Evolutionary conservation across 1,284 basidiomycete genomes (phyloP).

Genomic region (Heterobasidion irregulare): DNA sequence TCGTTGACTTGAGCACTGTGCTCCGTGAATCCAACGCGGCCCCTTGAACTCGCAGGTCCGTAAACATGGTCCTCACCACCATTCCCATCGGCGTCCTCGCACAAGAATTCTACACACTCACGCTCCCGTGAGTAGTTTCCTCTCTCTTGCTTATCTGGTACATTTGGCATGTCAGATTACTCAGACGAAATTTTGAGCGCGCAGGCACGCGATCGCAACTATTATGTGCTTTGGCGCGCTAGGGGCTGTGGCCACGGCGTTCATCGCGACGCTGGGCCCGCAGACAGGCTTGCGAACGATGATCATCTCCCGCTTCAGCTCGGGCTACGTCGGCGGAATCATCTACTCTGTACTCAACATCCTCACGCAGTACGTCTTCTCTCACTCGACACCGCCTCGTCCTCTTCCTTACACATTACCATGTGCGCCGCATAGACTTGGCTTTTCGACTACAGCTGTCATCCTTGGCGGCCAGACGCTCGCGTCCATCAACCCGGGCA

Average conservation of each 20-base stretch:
- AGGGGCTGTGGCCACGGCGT: not conserved
- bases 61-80: not conserved
- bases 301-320: not conserved
- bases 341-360: not conserved
- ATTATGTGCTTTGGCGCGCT: not conserved
- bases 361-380: not conserved
- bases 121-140: not conserved
- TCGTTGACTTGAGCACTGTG: too few species aligned
- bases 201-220: not conserved
- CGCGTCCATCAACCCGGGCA: not conserved
- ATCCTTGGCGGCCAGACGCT: not conserved
- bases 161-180: too few species aligned
- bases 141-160: not conserved
- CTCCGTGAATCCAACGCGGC: too few species aligned
- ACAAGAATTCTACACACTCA: not conserved
- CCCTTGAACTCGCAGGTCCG: not conserved
- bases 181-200: not conserved
- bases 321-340: not conserved
- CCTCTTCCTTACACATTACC: too few species aligned
- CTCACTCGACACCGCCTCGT: too few species aligned
- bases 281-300: not conserved
- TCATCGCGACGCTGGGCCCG: not conserved
- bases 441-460: not conserved
- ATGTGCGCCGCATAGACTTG: not conserved
- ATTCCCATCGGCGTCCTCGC: not conserved